These are phyloP conservation scores for Solanum piurae DNA, from an alignment of 257 asterid species.

Conservation along the genomic window DNA sequence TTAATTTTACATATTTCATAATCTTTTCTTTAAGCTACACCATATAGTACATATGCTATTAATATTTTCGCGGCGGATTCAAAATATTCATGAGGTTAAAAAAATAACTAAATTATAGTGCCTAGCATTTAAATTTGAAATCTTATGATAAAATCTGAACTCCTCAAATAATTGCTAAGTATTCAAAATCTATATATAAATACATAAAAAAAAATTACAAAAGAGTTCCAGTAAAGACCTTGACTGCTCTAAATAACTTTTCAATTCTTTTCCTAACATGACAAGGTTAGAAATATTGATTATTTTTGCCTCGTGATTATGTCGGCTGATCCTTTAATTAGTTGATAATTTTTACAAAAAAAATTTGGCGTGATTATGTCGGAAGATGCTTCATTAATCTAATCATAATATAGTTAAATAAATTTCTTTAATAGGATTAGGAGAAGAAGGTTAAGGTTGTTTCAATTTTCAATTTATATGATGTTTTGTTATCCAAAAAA, in stretches of 20 bases:
- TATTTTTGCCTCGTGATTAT: neutral
- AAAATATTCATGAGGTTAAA: no score
- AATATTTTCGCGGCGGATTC: neutral
- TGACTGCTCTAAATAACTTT: neutral
- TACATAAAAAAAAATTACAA: no score
- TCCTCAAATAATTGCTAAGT: no score
- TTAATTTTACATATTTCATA: neutral
- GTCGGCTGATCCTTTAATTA: neutral
- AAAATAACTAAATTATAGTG: no score
- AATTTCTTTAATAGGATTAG: neutral
- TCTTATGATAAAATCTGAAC: no score
- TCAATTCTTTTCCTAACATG: neutral
- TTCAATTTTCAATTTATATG: neutral
- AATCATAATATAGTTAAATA: neutral
- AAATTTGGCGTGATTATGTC: neutral
- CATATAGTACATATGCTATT: neutral
- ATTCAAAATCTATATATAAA: neutral
- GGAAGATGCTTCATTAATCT: neutral
- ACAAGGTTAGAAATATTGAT: neutral
- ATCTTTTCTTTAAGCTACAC: neutral
- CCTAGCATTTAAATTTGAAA: no score
- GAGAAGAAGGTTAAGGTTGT: neutral
- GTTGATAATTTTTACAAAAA: neutral
- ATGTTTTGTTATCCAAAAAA: neutral
- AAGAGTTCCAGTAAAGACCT: no score